A percentile compares a stretch with the other conserved stretches of the same genome.
Conservation (phyloP, 2,329 filamentous ascomycete species). For the Lachnellula occidentalis region DNA sequence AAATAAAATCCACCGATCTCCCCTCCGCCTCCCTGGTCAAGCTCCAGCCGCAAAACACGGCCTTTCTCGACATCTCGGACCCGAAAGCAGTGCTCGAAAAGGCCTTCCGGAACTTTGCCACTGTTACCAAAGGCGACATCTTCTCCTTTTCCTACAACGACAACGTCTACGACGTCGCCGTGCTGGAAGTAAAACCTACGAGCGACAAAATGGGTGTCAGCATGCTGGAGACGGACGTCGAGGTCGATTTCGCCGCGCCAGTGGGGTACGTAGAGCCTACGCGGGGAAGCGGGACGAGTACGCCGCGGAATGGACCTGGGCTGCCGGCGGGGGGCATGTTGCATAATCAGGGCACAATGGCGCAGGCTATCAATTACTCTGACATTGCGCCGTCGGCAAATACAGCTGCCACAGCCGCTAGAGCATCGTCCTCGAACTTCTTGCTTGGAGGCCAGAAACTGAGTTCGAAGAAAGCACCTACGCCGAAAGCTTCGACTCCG, state of each 20-base stretch:
- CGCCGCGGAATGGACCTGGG: slow-evolving; percentile 63
- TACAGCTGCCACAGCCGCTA: slow-evolving; percentile 56
- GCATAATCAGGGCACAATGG: slow-evolving; percentile 88
- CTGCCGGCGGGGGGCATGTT: slow-evolving; percentile 67
- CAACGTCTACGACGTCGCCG: slow-evolving; percentile 84
- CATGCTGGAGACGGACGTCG: slow-evolving; percentile 93
- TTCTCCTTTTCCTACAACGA: slow-evolving; percentile 98
- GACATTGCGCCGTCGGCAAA: slow-evolving; percentile 77
- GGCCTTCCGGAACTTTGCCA: slow-evolving; percentile 92
- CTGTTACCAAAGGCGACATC: slow-evolving; percentile 85
- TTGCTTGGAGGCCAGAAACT: slow-evolving; percentile 73
- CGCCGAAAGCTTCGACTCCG: slow-evolving; percentile 69
- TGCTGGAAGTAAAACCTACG: slow-evolving; percentile 87
- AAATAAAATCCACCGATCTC: slow-evolving; percentile 91
- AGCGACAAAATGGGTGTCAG: slow-evolving; percentile 80
- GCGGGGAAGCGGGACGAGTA: slow-evolving; percentile 73
- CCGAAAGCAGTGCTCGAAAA: slow-evolving; percentile 96
- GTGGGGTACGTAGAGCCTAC: slow-evolving; percentile 91
- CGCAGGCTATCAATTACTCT: slow-evolving; percentile 93
- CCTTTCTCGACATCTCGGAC: slow-evolving; percentile 94
- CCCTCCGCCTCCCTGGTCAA: slow-evolving; percentile 91
- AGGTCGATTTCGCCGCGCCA: slow-evolving; percentile 91
- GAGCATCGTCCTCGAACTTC: slow-evolving; percentile 70
- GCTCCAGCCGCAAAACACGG: slow-evolving; percentile 86
- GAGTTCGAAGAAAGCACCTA: slow-evolving; percentile 70